Evolutionary conservation across 2,329 filamentous ascomycete genomes (phyloP).

Genomic region (Gnomoniopsis sp.): DNA sequence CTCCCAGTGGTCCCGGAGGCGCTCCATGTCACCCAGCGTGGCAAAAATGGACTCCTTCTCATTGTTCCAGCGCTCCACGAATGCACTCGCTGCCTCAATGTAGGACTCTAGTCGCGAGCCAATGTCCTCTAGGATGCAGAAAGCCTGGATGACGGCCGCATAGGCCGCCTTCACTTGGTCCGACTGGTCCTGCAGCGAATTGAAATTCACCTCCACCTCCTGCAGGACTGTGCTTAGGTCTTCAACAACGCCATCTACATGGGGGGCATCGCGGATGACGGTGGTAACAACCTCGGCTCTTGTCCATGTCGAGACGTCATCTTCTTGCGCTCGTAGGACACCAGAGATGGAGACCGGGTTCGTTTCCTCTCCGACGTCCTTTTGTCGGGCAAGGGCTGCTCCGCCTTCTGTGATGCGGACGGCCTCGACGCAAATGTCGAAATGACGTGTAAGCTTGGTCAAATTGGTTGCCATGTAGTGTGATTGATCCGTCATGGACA

Average conservation of each 20-base stretch:
- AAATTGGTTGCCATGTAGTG: conserved; percentile 79
- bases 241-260: conserved; percentile 63
- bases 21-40: conserved; percentile 72
- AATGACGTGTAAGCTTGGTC: conserved; percentile 78
- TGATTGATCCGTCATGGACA: conserved; percentile 67
- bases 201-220: conserved; percentile 72
- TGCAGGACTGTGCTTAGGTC: conserved; percentile 72
- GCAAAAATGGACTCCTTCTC: conserved; percentile 67
- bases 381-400: conserved; percentile 43
- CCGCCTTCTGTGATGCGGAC: conserved; percentile 64
- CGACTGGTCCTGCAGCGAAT: conserved; percentile 60
- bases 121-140: conserved; percentile 65
- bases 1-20: conserved; percentile 79
- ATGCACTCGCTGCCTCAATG: conserved; percentile 61
- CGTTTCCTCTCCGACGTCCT: conserved; percentile 57
- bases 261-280: conserved; percentile 66
- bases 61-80: conserved; percentile 66
- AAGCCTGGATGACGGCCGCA: conserved; percentile 57
- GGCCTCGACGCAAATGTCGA: conserved; percentile 88
- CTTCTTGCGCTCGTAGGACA: conserved; percentile 58
- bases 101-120: conserved; percentile 63
- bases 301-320: conserved; percentile 68
- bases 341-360: conserved; percentile 59
- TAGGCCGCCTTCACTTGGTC: conserved; percentile 54
- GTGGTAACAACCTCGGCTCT: conserved; percentile 80